Conservation (phyloP, 768 basidiomycete genomes). For the Podaxis sp. region DNA sequence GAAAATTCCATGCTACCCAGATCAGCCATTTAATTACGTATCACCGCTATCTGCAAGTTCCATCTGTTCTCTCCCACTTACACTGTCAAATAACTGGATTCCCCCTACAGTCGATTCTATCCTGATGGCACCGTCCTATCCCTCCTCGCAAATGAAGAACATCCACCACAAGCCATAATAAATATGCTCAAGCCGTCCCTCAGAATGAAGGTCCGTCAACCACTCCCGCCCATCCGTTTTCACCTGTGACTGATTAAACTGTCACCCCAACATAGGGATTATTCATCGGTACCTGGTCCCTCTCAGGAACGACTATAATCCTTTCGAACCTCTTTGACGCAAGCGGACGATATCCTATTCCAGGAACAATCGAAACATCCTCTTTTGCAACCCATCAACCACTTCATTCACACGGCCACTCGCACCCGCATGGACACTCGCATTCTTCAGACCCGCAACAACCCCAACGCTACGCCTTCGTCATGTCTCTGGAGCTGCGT, state of each 20-base stretch:
- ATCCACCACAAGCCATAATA: slow-evolving; percentile 65
- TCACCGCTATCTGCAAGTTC: slow-evolving; percentile 81
- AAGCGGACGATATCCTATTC: slow-evolving; percentile 29
- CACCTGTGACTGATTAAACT: background rate
- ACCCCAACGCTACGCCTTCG: slow-evolving; percentile 56
- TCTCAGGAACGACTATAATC: slow-evolving; percentile 56
- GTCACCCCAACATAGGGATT: slow-evolving; percentile 47
- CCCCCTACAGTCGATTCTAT: slow-evolving; percentile 66
- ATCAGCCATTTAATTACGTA: slow-evolving; percentile 86
- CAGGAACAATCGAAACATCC: background rate
- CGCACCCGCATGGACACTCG: slow-evolving; percentile 3
- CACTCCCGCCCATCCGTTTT: background rate
- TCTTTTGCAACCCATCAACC: slow-evolving; percentile 11
- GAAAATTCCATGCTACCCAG: slow-evolving; percentile 29
- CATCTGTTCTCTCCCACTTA: background rate
- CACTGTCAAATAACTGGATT: background rate
- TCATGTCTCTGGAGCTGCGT: slow-evolving; percentile 65
- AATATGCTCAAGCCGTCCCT: slow-evolving; percentile 71
- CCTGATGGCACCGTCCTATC: slow-evolving; percentile 85
- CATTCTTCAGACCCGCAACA: slow-evolving; percentile 18
- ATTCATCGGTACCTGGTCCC: slow-evolving; percentile 65
- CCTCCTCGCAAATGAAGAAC: slow-evolving; percentile 77
- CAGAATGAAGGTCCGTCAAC: slow-evolving; percentile 60
- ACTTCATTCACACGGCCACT: slow-evolving; percentile 2
- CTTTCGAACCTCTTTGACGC: slow-evolving; percentile 65